Percentiles rank a stretch among this genome's conserved stretches.
Conservation (phyloP, 2,329 filamentous ascomycete species). For the Xylariaceae sp. region DNA sequence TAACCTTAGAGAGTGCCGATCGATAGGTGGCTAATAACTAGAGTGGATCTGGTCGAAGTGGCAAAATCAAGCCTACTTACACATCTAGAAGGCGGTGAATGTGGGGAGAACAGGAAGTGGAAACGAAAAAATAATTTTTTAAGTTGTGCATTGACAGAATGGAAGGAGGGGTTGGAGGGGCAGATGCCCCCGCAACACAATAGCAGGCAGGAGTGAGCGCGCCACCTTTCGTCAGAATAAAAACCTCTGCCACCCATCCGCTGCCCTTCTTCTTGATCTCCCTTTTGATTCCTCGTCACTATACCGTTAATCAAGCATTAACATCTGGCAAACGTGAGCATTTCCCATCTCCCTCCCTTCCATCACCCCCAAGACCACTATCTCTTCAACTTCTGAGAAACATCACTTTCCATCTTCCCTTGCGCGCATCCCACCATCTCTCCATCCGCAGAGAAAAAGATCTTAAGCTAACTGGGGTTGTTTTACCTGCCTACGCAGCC, state of each 20-base stretch:
- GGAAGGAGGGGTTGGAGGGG: conserved; percentile 32
- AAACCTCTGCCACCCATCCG: conserved; percentile 31
- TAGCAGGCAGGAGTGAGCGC: conserved; percentile 17
- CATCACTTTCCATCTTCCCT: not conserved
- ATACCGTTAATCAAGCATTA: conserved; percentile 51
- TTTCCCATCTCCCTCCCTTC: conserved; percentile 20
- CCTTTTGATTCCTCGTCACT: conserved; percentile 45
- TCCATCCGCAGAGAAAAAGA: not conserved
- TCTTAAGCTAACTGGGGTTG: conserved; percentile 10
- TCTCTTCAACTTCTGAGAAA: conserved; percentile 1
- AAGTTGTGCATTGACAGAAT: conserved; percentile 22
- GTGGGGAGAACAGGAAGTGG: conserved; percentile 23
- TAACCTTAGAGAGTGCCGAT: too few species aligned
- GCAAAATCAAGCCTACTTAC: conserved; percentile 1
- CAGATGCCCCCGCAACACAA: conserved; percentile 29
- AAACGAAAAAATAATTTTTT: conserved; percentile 26
- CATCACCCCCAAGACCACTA: conserved; percentile 7
- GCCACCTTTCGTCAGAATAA: conserved; percentile 28
- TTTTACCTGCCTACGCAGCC: conserved; percentile 9
- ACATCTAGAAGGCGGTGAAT: conserved; percentile 25
- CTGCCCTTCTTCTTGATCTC: conserved; percentile 33
- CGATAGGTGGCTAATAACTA: conserved; percentile 19
- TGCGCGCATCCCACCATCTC: not conserved
- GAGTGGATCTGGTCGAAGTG: conserved; percentile 1
- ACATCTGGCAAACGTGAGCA: conserved; percentile 42